Evolutionary conservation across 441 rosid species (phyloP), one percentile per base, ranked within the genome.

Genomic region (Euphorbia schlechtendalii): DNA sequence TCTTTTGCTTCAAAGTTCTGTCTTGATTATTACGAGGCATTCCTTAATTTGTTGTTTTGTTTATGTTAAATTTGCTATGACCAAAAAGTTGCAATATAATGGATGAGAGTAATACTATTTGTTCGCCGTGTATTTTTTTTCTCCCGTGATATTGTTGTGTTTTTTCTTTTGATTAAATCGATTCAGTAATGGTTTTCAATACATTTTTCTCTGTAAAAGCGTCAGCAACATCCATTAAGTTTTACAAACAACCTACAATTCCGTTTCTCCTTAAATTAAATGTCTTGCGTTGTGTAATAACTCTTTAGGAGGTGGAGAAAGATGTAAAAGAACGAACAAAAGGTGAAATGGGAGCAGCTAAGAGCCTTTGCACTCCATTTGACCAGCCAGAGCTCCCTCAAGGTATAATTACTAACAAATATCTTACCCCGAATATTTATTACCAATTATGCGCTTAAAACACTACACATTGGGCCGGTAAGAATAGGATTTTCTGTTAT

Each of bases 311-410:
- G 66, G 98, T 89, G 77, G 99, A 91, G 78, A 84, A 85, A 73
- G 96, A 88, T 12, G 96, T 94, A 48, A 94, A 94, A 77, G 84
- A 83, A 3, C 83, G 86, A 27, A 91, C 99, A 10, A 86, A 83
- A 81, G 96, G 98, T 41, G 99, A 89, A 73, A 86, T 81, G 71
- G 99, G 99, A 72, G 96, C 96, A 11, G 96, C 92, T 59, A 94
- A 94, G 81, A 84, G 87, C 43, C 92, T 94, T 12, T 94, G 99
- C 78, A 83, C 96, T 62, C 96, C 99, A 66, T 86, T 91, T 72
- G 96, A 91, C 2, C 99, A 94, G 94, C 96, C 95, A 12, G 96
- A 94, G 73, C 96, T 94, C 73, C 96, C 96, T 22, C 89, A 87
- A 89, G 97, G 99, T 94, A 73, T 51, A 8, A 21, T 25, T 0